Conservation (phyloP, 352 stramenopile species). For the Phytophthora melonis region DNA sequence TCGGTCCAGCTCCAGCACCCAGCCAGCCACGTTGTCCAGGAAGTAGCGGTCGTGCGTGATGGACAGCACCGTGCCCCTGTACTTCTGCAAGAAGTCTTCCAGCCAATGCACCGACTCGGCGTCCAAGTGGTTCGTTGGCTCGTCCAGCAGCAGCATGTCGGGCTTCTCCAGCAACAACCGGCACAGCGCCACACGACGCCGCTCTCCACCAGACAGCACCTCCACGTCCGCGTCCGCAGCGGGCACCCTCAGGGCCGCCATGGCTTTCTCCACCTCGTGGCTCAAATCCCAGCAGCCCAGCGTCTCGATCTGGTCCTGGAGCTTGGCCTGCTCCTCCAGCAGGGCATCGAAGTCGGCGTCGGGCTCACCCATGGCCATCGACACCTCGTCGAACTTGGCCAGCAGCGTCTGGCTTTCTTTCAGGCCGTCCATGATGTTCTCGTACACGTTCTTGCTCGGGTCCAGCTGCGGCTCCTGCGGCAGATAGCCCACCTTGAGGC, state of each 20-base stretch:
- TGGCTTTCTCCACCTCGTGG: conserved; percentile 87
- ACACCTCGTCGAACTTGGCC: conserved; percentile 86
- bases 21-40: conserved; percentile 97
- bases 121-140: conserved; percentile 99
- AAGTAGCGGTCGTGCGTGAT: conserved; percentile 99
- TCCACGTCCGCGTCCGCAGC: conserved; percentile 71
- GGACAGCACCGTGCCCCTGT: conserved; percentile 96
- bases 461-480: conserved; percentile 90
- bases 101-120: conserved; percentile 97
- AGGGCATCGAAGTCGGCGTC: conserved; percentile 91
- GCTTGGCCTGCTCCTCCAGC: conserved; percentile 83
- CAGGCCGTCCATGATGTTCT: conserved; percentile 92
- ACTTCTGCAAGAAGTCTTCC: conserved; percentile 96
- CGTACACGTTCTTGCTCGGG: conserved; percentile 86
- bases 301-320: conserved; percentile 90
- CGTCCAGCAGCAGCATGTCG: conserved; percentile 97
- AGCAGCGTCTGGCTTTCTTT: conserved; percentile 87
- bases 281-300: conserved; percentile 86
- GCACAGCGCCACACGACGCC: conserved; percentile 96
- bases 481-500: conserved; percentile 88
- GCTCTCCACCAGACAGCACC: conserved; percentile 93
- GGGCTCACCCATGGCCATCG: conserved; percentile 90
- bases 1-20: conserved; percentile 98
- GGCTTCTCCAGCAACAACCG: conserved; percentile 96
- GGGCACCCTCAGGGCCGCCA: conserved; percentile 81